Evolutionary conservation across 1,284 basidiomycete species (phyloP).

Genomic region (Trametes pubescens): DNA sequence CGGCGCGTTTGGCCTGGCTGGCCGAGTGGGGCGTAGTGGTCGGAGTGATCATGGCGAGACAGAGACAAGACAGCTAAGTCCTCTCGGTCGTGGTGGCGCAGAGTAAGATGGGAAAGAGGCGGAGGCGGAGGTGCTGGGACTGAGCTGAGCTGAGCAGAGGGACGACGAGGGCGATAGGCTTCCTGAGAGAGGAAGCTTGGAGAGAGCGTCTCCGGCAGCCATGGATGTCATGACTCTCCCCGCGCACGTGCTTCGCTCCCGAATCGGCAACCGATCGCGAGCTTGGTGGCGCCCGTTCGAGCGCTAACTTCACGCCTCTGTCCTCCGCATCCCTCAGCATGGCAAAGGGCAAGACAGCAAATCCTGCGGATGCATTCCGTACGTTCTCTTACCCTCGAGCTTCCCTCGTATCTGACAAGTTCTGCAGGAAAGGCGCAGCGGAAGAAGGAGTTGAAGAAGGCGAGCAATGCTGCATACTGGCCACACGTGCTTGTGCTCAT

Average conservation of each 20-base stretch:
- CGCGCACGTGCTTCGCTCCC: constrained; percentile 42
- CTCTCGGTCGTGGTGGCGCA: constrained; percentile 34
- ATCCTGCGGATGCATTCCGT: constrained; percentile 90
- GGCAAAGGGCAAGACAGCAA: constrained; percentile 84
- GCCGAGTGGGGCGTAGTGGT: constrained; percentile 34
- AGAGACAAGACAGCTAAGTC: constrained; percentile 40
- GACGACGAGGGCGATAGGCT: constrained; percentile 21
- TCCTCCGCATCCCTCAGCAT: constrained; percentile 48
- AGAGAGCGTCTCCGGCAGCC: constrained; percentile 30
- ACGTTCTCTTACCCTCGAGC: constrained; percentile 36
- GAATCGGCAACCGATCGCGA: constrained; percentile 9
- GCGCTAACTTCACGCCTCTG: constrained; percentile 3
- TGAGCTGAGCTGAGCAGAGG: background rate
- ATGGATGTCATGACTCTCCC: constrained; percentile 36
- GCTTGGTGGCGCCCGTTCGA: constrained; percentile 10
- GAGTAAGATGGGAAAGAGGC: background rate
- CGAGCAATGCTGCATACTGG: constrained; percentile 43
- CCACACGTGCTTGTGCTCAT: constrained; percentile 21
- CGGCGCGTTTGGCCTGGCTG: constrained; percentile 53
- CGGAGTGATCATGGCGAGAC: constrained; percentile 43
- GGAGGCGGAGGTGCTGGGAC: background rate
- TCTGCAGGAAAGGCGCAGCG: constrained; percentile 83
- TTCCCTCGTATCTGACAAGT: constrained; percentile 16
- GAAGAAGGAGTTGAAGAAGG: constrained; percentile 93
- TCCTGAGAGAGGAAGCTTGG: constrained; percentile 39